Conservation (phyloP, 306 rosid species). For the Carpinus viminea region DNA sequence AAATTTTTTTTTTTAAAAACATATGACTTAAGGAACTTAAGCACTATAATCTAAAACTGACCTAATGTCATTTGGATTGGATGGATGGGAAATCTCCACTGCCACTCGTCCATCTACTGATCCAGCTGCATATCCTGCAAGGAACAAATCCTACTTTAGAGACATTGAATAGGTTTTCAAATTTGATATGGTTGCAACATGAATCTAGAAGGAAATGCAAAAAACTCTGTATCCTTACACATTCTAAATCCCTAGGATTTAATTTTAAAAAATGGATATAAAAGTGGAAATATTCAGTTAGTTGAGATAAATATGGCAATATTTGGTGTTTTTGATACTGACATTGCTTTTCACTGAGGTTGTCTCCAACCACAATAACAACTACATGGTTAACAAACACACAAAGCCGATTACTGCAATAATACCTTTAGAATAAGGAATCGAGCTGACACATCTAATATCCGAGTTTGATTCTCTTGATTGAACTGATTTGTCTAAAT, state of each 20-base stretch:
- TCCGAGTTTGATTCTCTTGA: constrained; percentile 52
- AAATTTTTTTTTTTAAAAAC: not conserved
- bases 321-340: not conserved
- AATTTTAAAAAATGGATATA: not conserved
- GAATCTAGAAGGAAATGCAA: not conserved
- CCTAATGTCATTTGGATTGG: constrained; percentile 60
- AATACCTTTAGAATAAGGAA: constrained; percentile 69
- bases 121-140: constrained; percentile 86
- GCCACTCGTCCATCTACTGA: constrained; percentile 93
- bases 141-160: constrained; percentile 14
- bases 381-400: constrained; percentile 1
- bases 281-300: not conserved
- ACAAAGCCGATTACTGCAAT: constrained; percentile 8
- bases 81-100: constrained; percentile 55
- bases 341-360: constrained; percentile 14
- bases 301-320: not conserved
- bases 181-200: not conserved
- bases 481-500: constrained; percentile 48
- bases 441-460: constrained; percentile 60
- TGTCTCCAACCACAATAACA: constrained; percentile 17
- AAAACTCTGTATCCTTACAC: not conserved
- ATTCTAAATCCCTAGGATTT: not conserved
- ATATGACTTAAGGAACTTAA: constrained; percentile 3
- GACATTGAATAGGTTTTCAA: not conserved
- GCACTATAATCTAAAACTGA: constrained; percentile 33